Percentiles rank a stretch among this genome's conserved stretches.
Conservation (phyloP, 2,329 filamentous ascomycete genomes). For the Raffaelea ambrosiae region DNA sequence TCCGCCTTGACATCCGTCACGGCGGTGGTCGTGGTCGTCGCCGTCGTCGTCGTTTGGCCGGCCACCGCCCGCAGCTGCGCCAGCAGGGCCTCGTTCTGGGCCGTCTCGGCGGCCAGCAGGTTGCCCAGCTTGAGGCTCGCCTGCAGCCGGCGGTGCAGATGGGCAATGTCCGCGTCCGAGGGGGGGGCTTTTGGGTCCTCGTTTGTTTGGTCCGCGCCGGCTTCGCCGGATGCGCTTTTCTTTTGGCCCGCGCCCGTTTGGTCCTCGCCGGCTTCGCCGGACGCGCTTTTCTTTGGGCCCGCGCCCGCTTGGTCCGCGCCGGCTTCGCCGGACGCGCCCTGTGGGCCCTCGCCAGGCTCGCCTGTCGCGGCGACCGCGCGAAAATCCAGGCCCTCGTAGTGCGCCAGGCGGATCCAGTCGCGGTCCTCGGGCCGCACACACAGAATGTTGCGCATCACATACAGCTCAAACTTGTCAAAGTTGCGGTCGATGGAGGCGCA, state of each 20-base stretch:
- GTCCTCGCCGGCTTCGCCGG: constrained; percentile 10
- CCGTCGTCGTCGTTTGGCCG: constrained; percentile 18
- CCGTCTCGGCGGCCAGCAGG: constrained; percentile 60
- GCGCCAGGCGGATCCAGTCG: constrained; percentile 70
- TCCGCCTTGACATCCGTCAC: too few relatives aligned
- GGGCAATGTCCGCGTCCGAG: constrained; percentile 53
- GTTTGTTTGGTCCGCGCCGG: neutral
- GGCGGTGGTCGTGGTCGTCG: constrained; percentile 3
- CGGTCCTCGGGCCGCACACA: constrained; percentile 60
- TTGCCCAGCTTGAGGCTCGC: constrained; percentile 71
- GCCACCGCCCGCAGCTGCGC: constrained; percentile 45
- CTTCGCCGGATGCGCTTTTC: neutral
- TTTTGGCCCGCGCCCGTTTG: neutral
- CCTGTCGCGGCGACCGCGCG: constrained; percentile 6
- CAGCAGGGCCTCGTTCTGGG: constrained; percentile 65
- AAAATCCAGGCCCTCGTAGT: constrained; percentile 67
- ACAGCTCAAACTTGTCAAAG: constrained; percentile 83
- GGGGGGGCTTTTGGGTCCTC: neutral
- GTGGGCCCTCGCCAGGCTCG: constrained; percentile 11
- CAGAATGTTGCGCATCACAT: constrained; percentile 78
- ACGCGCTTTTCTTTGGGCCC: constrained; percentile 4
- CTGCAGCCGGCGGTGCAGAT: constrained; percentile 64
- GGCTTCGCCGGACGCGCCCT: neutral
- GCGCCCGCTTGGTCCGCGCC: neutral
- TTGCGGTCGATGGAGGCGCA: constrained; percentile 76